phyloP scores from a whole-genome alignment of 306 rosid genomes.

The Citrullus colocynthis region DNA sequence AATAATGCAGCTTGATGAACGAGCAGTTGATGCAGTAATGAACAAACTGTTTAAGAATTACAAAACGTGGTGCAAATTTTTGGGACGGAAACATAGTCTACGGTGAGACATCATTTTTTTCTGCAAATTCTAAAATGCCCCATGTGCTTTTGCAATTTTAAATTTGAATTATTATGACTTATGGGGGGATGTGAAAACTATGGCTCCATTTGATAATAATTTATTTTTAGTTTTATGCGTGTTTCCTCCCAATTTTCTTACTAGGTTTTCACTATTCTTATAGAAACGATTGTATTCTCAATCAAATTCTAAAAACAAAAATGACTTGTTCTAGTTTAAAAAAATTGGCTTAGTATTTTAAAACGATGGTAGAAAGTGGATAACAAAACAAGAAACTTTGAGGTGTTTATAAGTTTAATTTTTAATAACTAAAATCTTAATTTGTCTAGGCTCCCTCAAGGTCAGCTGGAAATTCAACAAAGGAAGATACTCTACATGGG shows the following conservation, averaged over 20 bases:
- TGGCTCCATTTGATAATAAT: too few relatives aligned
- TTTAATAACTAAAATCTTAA: constrained; percentile 7
- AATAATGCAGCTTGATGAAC: constrained; percentile 78
- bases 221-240: too few relatives aligned
- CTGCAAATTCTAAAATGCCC: neutral
- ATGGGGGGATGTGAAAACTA: constrained; percentile 3
- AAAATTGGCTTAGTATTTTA: too few relatives aligned
- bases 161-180: constrained; percentile 4
- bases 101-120: constrained; percentile 34
- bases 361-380: too few relatives aligned
- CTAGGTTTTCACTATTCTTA: too few relatives aligned
- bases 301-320: too few relatives aligned
- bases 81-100: constrained; percentile 81
- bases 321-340: too few relatives aligned
- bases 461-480: constrained; percentile 71
- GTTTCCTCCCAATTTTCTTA: too few relatives aligned
- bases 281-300: too few relatives aligned
- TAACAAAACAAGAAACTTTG: too few relatives aligned
- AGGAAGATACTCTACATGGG: constrained; percentile 95
- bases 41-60: constrained; percentile 67
- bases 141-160: neutral
- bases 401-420: too few relatives aligned
- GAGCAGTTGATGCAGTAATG: constrained; percentile 73
- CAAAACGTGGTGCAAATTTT: constrained; percentile 78
- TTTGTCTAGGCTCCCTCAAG: constrained; percentile 68